Base-by-base conservation (phyloP, 441 rosid species). In the Arabidopsis hybrid region DNA sequence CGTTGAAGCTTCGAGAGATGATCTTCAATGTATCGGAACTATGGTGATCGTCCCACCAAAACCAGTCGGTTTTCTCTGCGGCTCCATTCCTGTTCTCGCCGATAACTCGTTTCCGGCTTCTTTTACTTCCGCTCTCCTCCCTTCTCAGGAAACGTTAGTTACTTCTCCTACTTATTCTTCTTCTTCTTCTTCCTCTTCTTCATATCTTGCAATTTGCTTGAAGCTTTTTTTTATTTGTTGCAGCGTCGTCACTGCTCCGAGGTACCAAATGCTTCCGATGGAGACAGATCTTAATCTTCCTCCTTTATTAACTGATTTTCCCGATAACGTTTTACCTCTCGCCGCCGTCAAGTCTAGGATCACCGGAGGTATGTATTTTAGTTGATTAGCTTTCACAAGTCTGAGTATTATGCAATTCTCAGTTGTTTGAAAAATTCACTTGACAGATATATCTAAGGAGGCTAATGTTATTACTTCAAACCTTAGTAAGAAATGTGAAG, bases 1-100 rank as follows among this genome's bases (percentile, higher is more conserved):
- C 73, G 13, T 65, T 5, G 83, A 80, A 55, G 78, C 83, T 51
- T 86, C 82, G 8, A 71, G 82, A 57, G 96, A 91, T 69, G 96
- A 91, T 67, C 87, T 90, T 8, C 93, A 88, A 70, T 88, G 97
- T 78, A 82, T 91, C 0, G 95, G 96, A 2, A 94, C 55, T 26
- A 82, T 94, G 82, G 98, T 90, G 82, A 87, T 91, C 80, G 83
- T 74, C 17, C 71, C 75, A 26, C 93, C 92, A 0, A 88, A 91
- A 57, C 91, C 97, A 0, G 82, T 88, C 0, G 94, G 97, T 21
- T 94, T 94, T 73, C 95, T 91, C 75, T 91, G 97, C 45, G 98
- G 98, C 34, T 89, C 97, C 4, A 87, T 94, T 18, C 98, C 96
- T 13, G 97, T 94, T 65, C 87, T 88, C 8, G 89, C 96, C 10